Conservation (phyloP, 2,329 filamentous ascomycete genomes). For the Pseudogymnoascus sp. region DNA sequence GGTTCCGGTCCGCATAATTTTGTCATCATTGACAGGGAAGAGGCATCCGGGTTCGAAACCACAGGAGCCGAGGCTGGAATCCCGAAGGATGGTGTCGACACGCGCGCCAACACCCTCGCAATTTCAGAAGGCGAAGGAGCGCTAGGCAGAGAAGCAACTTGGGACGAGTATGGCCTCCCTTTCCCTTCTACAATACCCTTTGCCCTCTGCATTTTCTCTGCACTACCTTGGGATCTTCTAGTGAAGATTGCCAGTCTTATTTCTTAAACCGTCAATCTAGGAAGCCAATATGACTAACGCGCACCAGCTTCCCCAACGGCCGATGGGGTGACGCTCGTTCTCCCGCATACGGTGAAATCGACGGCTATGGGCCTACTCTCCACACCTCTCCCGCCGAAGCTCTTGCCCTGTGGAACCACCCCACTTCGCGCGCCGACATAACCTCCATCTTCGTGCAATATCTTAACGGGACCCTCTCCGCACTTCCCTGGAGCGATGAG, state of each 20-base stretch:
- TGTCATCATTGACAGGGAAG: slow-evolving; percentile 64
- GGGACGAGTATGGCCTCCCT: slow-evolving; percentile 58
- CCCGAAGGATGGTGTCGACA: slow-evolving; percentile 65
- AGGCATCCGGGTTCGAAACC: slow-evolving; percentile 59
- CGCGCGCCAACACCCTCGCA: slow-evolving; percentile 74
- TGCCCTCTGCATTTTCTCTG: background rate
- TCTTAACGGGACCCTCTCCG: slow-evolving; percentile 66
- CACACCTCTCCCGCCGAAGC: slow-evolving; percentile 84
- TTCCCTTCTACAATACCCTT: background rate
- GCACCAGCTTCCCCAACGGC: slow-evolving; percentile 70
- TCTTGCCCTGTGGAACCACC: slow-evolving; percentile 75
- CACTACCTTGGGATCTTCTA: background rate
- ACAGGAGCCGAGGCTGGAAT: slow-evolving; percentile 68
- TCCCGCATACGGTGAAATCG: slow-evolving; percentile 90
- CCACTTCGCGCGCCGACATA: slow-evolving; percentile 61
- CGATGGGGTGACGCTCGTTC: slow-evolving; percentile 89
- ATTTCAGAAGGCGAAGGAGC: slow-evolving; percentile 91
- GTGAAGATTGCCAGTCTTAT: background rate
- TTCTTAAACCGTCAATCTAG: background rate
- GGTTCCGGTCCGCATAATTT: slow-evolving; percentile 82
- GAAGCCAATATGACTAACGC: background rate
- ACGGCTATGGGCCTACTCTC: slow-evolving; percentile 94
- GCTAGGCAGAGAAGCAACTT: slow-evolving; percentile 87
- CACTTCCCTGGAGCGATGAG: slow-evolving; percentile 92
- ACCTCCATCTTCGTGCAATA: slow-evolving; percentile 72